Evolutionary conservation across 331 rosid genomes (phyloP).

Genomic region (Saraca asoca): DNA sequence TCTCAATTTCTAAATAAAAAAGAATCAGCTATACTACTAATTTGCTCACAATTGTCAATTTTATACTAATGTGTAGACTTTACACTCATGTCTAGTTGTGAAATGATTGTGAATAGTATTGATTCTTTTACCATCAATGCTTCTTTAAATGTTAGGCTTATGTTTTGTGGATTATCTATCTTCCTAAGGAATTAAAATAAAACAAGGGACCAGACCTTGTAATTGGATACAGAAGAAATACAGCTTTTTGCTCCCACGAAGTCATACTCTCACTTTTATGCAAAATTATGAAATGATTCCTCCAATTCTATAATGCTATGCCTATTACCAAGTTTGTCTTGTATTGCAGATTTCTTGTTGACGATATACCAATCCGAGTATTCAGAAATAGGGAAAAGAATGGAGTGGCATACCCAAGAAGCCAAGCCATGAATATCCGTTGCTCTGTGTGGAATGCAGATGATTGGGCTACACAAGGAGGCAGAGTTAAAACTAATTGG

Average conservation of each 20-base stretch:
- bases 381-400: constrained; percentile 21
- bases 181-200: neutral
- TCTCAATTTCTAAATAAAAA: too few species aligned
- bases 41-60: too few species aligned
- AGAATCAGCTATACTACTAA: too few species aligned
- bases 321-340: too few species aligned
- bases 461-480: constrained; percentile 26
- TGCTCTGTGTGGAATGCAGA: constrained; percentile 30
- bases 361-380: constrained; percentile 24
- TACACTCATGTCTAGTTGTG: too few species aligned
- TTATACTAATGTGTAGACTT: too few species aligned
- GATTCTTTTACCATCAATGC: too few species aligned
- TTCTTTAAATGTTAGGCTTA: too few species aligned
- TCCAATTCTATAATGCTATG: too few species aligned
- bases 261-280: neutral
- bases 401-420: constrained; percentile 26
- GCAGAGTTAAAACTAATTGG: constrained; percentile 10
- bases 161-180: too few species aligned
- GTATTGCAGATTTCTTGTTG: constrained; percentile 17
- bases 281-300: too few species aligned
- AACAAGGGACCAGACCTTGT: neutral
- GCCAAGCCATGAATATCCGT: constrained; percentile 21
- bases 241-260: neutral
- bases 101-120: too few species aligned
- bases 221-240: neutral